Evolutionary conservation across 2,329 filamentous ascomycete species (phyloP).

Genomic region (Beauveria pseudobassiana): DNA sequence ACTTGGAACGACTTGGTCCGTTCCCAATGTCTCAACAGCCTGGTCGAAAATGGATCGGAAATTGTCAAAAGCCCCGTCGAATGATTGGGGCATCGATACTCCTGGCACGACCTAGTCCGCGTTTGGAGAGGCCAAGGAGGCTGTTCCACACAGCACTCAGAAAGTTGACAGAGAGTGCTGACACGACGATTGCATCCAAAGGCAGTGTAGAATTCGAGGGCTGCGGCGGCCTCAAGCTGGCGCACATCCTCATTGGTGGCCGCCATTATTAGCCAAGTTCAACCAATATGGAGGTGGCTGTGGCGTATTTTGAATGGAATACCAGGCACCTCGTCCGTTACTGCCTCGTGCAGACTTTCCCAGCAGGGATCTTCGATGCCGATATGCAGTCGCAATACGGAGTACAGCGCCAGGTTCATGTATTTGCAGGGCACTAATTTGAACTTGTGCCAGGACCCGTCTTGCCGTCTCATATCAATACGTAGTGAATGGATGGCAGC

Average conservation of each 20-base stretch:
- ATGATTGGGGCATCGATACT: not conserved
- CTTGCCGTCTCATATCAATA: too few relatives aligned
- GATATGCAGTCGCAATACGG: not conserved
- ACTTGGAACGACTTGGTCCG: not conserved
- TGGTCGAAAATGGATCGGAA: constrained; percentile 29
- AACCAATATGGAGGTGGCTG: not conserved
- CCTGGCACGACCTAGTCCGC: not conserved
- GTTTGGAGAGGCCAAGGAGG: not conserved
- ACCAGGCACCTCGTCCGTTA: not conserved
- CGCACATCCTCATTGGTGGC: not conserved
- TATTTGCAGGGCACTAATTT: not conserved
- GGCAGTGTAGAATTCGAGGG: not conserved
- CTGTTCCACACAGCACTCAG: constrained; percentile 3
- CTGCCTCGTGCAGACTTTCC: not conserved
- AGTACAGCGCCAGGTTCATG: not conserved
- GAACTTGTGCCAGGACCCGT: not conserved
- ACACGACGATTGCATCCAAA: not conserved
- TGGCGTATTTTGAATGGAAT: not conserved
- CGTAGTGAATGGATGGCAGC: too few relatives aligned
- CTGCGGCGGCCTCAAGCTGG: not conserved
- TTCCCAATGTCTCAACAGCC: constrained; percentile 22
- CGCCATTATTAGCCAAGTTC: not conserved
- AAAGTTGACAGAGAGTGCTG: constrained; percentile 8
- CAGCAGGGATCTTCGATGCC: not conserved
- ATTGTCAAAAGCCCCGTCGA: not conserved